A percentile compares a stretch with the other conserved stretches of the same genome.
These are phyloP conservation scores for Dalbergia cultrata DNA, from an alignment of 306 rosid species.

Conservation along the genomic window DNA sequence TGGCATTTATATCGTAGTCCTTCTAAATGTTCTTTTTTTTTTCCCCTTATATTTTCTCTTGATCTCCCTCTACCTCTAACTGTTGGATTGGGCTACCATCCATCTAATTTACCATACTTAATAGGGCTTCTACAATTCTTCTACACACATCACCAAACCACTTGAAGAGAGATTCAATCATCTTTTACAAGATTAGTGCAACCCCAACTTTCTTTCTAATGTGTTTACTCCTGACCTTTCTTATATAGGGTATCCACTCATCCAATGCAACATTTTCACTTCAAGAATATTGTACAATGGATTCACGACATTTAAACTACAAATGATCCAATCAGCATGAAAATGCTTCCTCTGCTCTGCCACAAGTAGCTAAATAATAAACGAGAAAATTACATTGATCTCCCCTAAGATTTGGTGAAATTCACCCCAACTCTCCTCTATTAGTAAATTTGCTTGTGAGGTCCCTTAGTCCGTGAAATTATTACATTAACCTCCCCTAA, in stretches of 20 bases:
- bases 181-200: not conserved
- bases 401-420: no score
- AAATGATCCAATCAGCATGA: conserved; percentile 13
- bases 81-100: not conserved
- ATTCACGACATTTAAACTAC: not conserved
- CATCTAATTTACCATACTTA: not conserved
- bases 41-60: not conserved
- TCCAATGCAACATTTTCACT: not conserved
- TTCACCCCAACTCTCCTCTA: no score
- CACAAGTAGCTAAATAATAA: not conserved
- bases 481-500: no score
- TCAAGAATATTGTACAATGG: not conserved
- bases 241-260: no score
- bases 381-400: no score
- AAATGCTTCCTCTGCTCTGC: not conserved
- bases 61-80: not conserved
- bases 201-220: not conserved
- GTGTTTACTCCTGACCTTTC: not conserved
- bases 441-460: no score
- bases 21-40: not conserved
- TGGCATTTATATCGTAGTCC: not conserved
- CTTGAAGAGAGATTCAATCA: no score
- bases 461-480: no score
- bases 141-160: no score
- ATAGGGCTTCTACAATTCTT: not conserved